A percentile compares a stretch with the other conserved stretches of the same genome.
These are phyloP conservation scores for Globisporangium heterothallicum DNA, from an alignment of 352 stramenopile species.

Conservation along the genomic window DNA sequence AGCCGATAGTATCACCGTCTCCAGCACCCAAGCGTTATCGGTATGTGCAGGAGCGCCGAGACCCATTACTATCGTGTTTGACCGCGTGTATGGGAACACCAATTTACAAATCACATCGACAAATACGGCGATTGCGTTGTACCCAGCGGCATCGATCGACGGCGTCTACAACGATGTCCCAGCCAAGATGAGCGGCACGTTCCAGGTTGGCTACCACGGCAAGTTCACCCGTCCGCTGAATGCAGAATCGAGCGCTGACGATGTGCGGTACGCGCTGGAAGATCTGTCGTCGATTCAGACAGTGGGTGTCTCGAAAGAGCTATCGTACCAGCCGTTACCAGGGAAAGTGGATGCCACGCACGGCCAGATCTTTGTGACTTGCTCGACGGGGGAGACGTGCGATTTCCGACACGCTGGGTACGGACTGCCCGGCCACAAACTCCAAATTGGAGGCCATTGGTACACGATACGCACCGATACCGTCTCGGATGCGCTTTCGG, in stretches of 20 bases:
- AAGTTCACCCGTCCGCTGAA: conserved; percentile 62
- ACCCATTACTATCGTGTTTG: conserved; percentile 54
- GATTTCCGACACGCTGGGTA: conserved; percentile 48
- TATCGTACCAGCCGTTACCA: conserved; percentile 34
- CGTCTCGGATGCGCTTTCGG: conserved; percentile 32
- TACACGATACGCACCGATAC: conserved; percentile 57
- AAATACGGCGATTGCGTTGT: conserved; percentile 17
- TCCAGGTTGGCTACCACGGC: conserved; percentile 64
- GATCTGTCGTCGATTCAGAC: conserved; percentile 51
- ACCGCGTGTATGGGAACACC: conserved; percentile 56
- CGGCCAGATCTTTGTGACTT: conserved; percentile 58
- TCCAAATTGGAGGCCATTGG: conserved; percentile 60
- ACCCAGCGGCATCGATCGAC: conserved; percentile 36
- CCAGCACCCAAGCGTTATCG: conserved; percentile 42
- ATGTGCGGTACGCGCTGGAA: conserved; percentile 66
- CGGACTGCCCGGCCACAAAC: conserved; percentile 49
- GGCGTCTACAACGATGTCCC: conserved; percentile 48
- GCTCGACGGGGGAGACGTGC: conserved; percentile 36
- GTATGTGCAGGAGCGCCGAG: conserved; percentile 15
- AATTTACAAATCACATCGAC: conserved; percentile 21
- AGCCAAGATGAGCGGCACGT: conserved; percentile 71
- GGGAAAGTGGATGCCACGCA: conserved; percentile 53
- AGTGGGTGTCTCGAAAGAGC: conserved; percentile 37
- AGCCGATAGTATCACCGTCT: conserved; percentile 52
- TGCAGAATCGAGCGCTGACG: conserved; percentile 51